Evolutionary conservation across 2,329 filamentous ascomycete species (phyloP).

Genomic region (Botryotinia calthae): DNA sequence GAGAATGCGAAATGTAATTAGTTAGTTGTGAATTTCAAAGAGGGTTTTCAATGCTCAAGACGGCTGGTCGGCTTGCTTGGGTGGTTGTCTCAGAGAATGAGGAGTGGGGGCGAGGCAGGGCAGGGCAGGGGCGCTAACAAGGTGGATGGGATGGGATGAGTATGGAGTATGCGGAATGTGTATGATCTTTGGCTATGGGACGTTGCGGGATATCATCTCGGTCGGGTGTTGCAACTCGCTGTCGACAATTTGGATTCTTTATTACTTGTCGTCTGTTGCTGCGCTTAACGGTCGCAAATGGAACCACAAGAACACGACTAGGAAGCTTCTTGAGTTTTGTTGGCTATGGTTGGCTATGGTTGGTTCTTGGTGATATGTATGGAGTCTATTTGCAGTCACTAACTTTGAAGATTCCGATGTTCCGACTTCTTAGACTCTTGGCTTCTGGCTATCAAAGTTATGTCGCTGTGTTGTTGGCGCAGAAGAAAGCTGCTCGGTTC

Average conservation of each 20-base stretch:
- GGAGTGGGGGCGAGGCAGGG: slow-evolving; percentile 15
- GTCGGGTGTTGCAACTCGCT: neutral
- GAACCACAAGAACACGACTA: neutral
- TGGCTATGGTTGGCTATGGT: neutral
- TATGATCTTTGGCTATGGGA: neutral
- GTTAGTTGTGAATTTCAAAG: neutral
- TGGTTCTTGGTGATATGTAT: neutral
- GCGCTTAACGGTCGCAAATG: neutral
- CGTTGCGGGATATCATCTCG: neutral
- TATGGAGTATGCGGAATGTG: neutral
- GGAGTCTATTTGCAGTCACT: neutral
- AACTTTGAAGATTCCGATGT: slow-evolving; percentile 5
- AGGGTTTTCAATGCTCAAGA: neutral
- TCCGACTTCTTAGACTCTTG: neutral
- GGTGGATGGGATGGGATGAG: neutral
- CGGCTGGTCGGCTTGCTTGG: neutral
- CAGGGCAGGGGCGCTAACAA: neutral
- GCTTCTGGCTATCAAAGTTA: neutral
- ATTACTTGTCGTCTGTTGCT: neutral
- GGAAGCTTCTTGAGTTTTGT: neutral
- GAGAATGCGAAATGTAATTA: neutral
- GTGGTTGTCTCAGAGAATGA: slow-evolving; percentile 19
- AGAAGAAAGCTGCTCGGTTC: neutral
- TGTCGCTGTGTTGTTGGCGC: neutral
- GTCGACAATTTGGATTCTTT: neutral